These are phyloP conservation scores for Artemisia argyi DNA, from an alignment of 129 eudicot species.

Conservation along the genomic window DNA sequence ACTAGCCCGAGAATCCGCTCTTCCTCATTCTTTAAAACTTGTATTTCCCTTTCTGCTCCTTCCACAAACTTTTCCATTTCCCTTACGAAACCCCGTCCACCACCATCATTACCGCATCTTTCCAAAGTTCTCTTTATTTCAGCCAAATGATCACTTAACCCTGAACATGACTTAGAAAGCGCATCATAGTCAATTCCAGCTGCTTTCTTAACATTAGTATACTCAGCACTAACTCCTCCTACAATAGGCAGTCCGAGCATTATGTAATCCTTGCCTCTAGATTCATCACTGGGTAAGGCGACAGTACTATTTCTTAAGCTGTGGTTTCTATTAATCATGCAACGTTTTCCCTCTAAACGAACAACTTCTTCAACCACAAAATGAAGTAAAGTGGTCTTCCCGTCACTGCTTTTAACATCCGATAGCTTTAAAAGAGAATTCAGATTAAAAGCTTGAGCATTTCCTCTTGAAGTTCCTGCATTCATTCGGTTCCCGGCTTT, in stretches of 20 bases:
- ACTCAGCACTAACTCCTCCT: constrained; percentile 85
- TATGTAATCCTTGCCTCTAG: constrained; percentile 50
- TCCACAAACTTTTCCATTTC: constrained; percentile 73
- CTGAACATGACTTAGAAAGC: constrained; percentile 38
- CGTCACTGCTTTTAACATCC: constrained; percentile 90
- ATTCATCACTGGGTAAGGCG: constrained; percentile 29
- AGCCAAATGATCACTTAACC: constrained; percentile 38
- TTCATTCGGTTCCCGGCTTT: constrained; percentile 94
- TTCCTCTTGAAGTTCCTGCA: constrained; percentile 95
- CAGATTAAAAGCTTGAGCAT: constrained; percentile 90
- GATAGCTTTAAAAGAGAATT: constrained; percentile 78
- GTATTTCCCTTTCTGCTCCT: constrained; percentile 58
- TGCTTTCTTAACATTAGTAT: constrained; percentile 77
- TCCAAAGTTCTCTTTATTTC: constrained; percentile 46
- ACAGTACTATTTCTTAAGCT: constrained; percentile 42
- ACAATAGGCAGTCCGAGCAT: constrained; percentile 83
- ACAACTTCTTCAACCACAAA: constrained; percentile 96
- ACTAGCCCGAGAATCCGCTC: constrained; percentile 62
- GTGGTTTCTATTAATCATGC: constrained; percentile 57
- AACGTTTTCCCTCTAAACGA: constrained; percentile 86
- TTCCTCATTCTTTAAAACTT: constrained; percentile 50
- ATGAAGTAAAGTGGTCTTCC: constrained; percentile 88
- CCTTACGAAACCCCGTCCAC: constrained; percentile 56
- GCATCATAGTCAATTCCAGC: constrained; percentile 64
- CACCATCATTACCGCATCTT: constrained; percentile 47